A percentile compares a stretch with the other conserved stretches of the same genome.
Evolutionary conservation across 768 basidiomycete genomes (phyloP).

Genomic region (Rubroboletus pulcherrimus): DNA sequence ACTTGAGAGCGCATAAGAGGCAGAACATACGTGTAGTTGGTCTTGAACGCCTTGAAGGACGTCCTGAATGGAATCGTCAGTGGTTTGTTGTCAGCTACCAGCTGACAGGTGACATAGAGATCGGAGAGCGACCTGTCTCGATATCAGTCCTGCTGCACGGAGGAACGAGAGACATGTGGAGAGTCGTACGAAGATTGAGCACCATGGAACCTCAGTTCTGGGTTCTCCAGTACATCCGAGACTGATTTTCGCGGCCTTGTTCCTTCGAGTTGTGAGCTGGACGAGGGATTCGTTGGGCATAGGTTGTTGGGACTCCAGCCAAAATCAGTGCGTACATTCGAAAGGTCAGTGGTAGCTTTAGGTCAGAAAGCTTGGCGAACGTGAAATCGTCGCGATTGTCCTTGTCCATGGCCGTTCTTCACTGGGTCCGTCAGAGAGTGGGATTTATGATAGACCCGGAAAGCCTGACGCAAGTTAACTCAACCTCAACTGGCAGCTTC

Average conservation of each 20-base stretch:
- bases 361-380: slow-evolving; percentile 85
- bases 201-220: slow-evolving; percentile 80
- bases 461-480: too few relatives aligned
- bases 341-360: slow-evolving; percentile 84
- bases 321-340: slow-evolving; percentile 54
- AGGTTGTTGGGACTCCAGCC: neutral
- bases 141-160: slow-evolving; percentile 17
- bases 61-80: slow-evolving; percentile 90
- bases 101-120: slow-evolving; percentile 89
- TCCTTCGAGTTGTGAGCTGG: slow-evolving; percentile 84
- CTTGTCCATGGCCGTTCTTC: slow-evolving; percentile 43
- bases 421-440: neutral
- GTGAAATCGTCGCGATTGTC: slow-evolving; percentile 84
- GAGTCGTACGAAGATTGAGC: slow-evolving; percentile 64
- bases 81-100: slow-evolving; percentile 90
- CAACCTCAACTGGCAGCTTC: neutral
- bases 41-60: slow-evolving; percentile 89
- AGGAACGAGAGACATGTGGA: slow-evolving; percentile 2
- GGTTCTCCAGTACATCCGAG: slow-evolving; percentile 78
- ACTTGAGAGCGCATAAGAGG: neutral
- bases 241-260: slow-evolving; percentile 65
- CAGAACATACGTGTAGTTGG: slow-evolving; percentile 60
- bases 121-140: slow-evolving; percentile 76
- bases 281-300: neutral
- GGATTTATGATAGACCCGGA: neutral